Conservation (phyloP, 2,329 filamentous ascomycete species). For the Neopestalotiopsis rosae region DNA sequence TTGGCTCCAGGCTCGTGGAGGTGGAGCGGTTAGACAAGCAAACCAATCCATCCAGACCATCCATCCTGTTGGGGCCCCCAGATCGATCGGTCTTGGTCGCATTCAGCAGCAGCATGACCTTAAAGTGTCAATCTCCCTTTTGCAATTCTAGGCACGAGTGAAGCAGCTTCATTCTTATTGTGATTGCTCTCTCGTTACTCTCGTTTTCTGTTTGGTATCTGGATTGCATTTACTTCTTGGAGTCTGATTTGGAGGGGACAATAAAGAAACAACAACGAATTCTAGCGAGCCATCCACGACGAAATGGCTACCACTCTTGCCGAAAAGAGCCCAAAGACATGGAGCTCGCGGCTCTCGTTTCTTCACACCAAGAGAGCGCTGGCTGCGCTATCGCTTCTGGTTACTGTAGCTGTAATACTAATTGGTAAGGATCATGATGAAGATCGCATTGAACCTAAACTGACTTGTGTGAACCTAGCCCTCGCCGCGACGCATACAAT, state of each 20-base stretch:
- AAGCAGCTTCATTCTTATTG: neutral
- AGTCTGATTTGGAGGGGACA: neutral
- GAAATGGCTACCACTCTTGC: neutral
- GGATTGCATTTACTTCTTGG: neutral
- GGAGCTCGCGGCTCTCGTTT: slow-evolving; percentile 19
- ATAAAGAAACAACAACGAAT: neutral
- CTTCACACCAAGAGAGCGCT: slow-evolving; percentile 20
- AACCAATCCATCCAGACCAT: neutral
- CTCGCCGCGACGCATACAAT: slow-evolving; percentile 10
- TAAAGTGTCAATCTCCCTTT: neutral
- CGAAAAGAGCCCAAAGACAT: slow-evolving; percentile 15
- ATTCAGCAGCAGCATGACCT: neutral
- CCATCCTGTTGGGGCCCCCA: neutral
- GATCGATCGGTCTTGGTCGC: neutral
- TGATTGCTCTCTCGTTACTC: neutral
- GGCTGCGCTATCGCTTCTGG: slow-evolving; percentile 13
- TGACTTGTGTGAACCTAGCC: neutral
- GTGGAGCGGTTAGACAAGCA: neutral
- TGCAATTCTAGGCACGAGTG: neutral
- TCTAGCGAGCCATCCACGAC: neutral
- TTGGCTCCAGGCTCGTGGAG: neutral
- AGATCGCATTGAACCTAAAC: neutral
- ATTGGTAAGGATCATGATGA: slow-evolving; percentile 14
- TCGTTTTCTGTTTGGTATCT: neutral
- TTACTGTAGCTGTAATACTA: slow-evolving; percentile 11